Percentiles rank a stretch among this genome's conserved stretches.
Conservation (phyloP, 805 yeast species). For the Candida ortonii region DNA sequence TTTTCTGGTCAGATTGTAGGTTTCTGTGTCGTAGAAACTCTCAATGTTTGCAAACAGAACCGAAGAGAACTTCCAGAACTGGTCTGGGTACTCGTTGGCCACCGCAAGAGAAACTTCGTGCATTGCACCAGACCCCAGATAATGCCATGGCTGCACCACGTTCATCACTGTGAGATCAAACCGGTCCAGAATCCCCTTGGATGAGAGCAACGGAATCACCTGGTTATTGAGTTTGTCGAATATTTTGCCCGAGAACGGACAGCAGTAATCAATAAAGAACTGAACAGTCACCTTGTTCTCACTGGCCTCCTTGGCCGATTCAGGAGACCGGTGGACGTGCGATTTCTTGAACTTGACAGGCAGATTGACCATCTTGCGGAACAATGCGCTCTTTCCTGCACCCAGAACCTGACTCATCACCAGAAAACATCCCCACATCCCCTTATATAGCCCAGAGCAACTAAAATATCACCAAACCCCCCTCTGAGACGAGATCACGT, state of each 20-base stretch:
- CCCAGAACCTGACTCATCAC: no score
- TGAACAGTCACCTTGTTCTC: constrained; percentile 39
- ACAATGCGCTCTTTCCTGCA: no score
- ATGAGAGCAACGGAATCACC: constrained; percentile 51
- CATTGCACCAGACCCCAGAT: constrained; percentile 55
- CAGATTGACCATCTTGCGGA: constrained; percentile 26
- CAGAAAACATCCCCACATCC: no score
- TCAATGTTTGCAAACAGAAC: constrained; percentile 55
- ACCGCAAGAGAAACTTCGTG: constrained; percentile 74
- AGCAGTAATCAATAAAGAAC: constrained; percentile 69
- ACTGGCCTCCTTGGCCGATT: constrained; percentile 1
- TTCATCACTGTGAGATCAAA: constrained; percentile 65
- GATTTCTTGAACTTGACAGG: constrained; percentile 24
- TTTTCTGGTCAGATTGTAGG: constrained; percentile 50
- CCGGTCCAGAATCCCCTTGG: constrained; percentile 41
- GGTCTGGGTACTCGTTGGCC: constrained; percentile 51
- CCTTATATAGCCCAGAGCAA: no score
- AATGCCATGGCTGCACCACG: constrained; percentile 91
- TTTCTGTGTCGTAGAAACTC: constrained; percentile 60
- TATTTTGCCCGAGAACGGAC: constrained; percentile 69
- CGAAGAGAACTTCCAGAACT: constrained; percentile 56
- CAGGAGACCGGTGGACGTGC: constrained; percentile 24
- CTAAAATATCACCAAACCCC: no score
- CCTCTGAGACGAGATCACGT: no score
- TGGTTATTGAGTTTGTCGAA: constrained; percentile 52